Evolutionary conservation across 2,329 filamentous ascomycete species (phyloP).

Genomic region (Plectosphaerella cucumerina): DNA sequence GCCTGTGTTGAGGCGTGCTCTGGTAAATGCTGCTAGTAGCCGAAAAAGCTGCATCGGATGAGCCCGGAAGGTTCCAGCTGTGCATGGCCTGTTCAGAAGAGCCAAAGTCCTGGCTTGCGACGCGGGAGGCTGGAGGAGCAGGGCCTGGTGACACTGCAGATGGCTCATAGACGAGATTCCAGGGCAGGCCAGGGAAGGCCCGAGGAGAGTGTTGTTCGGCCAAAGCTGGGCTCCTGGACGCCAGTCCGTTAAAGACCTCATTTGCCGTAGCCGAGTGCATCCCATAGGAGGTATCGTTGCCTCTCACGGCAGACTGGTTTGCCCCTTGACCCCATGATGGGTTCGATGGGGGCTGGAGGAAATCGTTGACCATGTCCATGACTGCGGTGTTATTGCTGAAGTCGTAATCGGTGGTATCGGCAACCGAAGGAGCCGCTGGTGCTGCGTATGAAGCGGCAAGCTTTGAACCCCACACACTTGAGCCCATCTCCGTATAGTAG

Average conservation of each 20-base stretch:
- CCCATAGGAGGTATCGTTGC: constrained; percentile 46
- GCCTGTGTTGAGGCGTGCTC: constrained; percentile 34
- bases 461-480: too few species aligned
- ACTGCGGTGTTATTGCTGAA: constrained; percentile 29
- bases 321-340: not conserved
- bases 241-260: constrained; percentile 35
- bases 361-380: constrained; percentile 44
- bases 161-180: constrained; percentile 39
- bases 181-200: constrained; percentile 40
- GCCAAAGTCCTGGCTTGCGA: not conserved
- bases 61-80: constrained; percentile 12
- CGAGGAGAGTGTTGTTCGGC: constrained; percentile 28
- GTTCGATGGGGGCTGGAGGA: constrained; percentile 34
- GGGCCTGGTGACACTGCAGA: not conserved
- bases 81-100: not conserved
- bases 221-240: constrained; percentile 20
- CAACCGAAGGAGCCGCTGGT: not conserved
- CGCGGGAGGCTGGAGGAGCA: not conserved
- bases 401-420: constrained; percentile 12
- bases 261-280: constrained; percentile 50
- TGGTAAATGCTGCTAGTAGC: constrained; percentile 47
- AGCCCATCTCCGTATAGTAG: too few species aligned
- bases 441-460: too few species aligned
- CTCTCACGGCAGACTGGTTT: constrained; percentile 18
- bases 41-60: constrained; percentile 35